A percentile compares a stretch with the other conserved stretches of the same genome.
phyloP scores from a whole-genome alignment of 768 basidiomycete species.

The Russula dissimulans region DNA sequence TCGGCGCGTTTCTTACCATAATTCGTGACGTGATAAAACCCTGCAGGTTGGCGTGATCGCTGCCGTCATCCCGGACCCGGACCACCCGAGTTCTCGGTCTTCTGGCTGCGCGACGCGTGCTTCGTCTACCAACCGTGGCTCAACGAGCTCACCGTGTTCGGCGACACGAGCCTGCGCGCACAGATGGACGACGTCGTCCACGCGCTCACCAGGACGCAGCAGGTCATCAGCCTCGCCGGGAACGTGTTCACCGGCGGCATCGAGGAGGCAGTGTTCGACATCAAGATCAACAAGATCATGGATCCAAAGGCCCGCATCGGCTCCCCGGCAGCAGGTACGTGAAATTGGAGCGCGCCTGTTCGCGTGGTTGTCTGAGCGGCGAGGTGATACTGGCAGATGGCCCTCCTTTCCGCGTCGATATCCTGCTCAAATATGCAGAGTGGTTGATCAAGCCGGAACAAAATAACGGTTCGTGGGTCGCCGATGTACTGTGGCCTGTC shows the following conservation, averaged over 20 bases:
- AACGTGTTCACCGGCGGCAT: conserved; percentile 15
- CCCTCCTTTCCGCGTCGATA: conserved; percentile 6
- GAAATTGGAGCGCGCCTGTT: neutral
- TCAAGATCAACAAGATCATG: conserved; percentile 1
- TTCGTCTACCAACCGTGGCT: conserved; percentile 14
- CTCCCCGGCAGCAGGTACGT: conserved; percentile 12
- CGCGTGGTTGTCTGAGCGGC: neutral
- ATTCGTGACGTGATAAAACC: too few relatives aligned
- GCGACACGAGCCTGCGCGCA: conserved; percentile 1
- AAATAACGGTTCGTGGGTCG: conserved; percentile 11
- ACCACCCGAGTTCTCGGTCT: conserved; percentile 11
- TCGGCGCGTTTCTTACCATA: too few relatives aligned
- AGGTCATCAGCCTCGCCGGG: conserved; percentile 9
- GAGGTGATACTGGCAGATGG: neutral
- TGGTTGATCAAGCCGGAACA: conserved; percentile 12
- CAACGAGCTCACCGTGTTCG: conserved; percentile 14
- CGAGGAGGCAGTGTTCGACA: conserved; percentile 10
- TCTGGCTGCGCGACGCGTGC: conserved; percentile 11
- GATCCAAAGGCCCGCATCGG: conserved; percentile 9
- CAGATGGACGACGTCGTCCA: conserved; percentile 11
- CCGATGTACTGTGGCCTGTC: conserved; percentile 7
- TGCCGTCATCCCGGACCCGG: conserved; percentile 5
- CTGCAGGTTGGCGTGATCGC: conserved; percentile 2
- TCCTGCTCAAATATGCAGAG: conserved; percentile 12
- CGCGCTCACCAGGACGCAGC: conserved; percentile 8